Conservation (phyloP, 225 moss, liverwort and hornwort genomes). For the Thuidium tamariscinum region DNA sequence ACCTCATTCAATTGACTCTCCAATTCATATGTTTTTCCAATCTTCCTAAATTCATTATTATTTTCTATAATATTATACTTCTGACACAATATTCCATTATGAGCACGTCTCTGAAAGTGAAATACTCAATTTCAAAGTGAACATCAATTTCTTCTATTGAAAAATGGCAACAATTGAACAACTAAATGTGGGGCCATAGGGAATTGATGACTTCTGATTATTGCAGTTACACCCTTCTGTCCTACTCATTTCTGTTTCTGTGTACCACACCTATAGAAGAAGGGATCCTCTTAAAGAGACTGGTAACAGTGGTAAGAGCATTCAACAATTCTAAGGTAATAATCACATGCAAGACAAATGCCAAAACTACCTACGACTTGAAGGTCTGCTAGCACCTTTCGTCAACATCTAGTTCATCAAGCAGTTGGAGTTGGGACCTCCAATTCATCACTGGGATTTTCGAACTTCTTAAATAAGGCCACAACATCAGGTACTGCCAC, state of each 20-base stretch:
- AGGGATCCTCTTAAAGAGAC: not conserved
- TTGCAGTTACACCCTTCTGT: not conserved
- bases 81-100: not conserved
- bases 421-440: constrained; percentile 12
- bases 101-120: not conserved
- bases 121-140: not conserved
- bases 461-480: constrained; percentile 33
- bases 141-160: not conserved
- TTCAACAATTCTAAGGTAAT: not conserved
- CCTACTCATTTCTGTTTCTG: not conserved
- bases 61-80: not conserved
- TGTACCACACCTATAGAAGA: not conserved
- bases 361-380: not conserved
- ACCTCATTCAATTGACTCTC: not conserved
- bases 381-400: not conserved
- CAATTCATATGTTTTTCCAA: not conserved
- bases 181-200: not conserved
- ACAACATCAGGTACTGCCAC: constrained; percentile 25
- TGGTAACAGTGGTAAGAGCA: not conserved
- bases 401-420: not conserved
- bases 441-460: constrained; percentile 23
- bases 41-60: not conserved
- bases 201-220: not conserved
- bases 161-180: not conserved
- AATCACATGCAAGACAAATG: not conserved